Conservation (phyloP, 306 rosid genomes). For the Vigna trinervia region DNA sequence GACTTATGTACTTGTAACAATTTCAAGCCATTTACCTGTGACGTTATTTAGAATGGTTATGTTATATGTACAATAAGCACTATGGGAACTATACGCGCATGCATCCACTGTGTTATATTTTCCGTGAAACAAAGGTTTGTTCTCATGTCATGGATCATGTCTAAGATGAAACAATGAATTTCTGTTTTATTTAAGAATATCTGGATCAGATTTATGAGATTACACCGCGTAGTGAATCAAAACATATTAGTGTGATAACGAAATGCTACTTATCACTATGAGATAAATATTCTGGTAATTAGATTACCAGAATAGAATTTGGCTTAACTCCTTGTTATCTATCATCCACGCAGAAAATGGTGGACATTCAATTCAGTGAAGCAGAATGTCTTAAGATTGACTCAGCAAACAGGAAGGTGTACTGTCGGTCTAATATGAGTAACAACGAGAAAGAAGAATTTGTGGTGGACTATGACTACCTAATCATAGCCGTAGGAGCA, state of each 20-base stretch:
- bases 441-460: constrained; percentile 74
- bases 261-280: constrained; percentile 31
- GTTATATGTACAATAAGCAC: neutral
- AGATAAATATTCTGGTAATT: constrained; percentile 7
- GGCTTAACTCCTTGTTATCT: constrained; percentile 32
- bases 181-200: neutral
- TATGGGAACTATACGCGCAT: neutral
- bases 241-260: neutral
- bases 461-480: constrained; percentile 85
- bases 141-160: too few species aligned
- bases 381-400: constrained; percentile 94
- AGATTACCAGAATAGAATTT: constrained; percentile 16
- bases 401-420: constrained; percentile 77
- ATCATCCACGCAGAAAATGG: constrained; percentile 62
- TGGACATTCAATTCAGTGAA: constrained; percentile 67
- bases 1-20: neutral
- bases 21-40: constrained; percentile 19
- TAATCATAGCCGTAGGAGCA: constrained; percentile 84
- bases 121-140: neutral
- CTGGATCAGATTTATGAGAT: neutral
- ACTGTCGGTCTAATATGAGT: constrained; percentile 69
- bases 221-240: neutral
- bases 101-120: constrained; percentile 1
- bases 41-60: neutral
- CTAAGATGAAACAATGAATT: neutral